Evolutionary conservation across 116 monocot species (phyloP).

Genomic region (Trichopus zeylanicus): DNA sequence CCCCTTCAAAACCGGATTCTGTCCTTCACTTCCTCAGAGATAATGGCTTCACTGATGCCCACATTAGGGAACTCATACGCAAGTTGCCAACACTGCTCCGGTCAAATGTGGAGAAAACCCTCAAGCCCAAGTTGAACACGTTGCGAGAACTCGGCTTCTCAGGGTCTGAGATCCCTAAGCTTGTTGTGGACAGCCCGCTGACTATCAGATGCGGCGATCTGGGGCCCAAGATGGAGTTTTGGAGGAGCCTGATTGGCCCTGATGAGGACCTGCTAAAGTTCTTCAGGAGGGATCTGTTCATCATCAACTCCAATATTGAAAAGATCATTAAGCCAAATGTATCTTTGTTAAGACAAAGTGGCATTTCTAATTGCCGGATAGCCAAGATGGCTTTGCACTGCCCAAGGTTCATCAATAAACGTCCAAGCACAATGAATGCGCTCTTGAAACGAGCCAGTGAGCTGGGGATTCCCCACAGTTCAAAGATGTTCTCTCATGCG

Average conservation of each 20-base stretch:
- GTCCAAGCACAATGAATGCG: neutral
- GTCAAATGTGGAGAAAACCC: conserved; percentile 6
- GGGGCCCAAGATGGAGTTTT: neutral
- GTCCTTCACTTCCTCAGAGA: conserved; percentile 12
- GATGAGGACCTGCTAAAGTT: neutral
- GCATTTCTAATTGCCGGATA: neutral
- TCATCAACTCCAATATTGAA: neutral
- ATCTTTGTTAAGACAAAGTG: neutral
- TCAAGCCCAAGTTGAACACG: conserved; percentile 7
- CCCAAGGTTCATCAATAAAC: neutral
- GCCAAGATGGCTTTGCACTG: neutral
- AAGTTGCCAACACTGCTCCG: conserved; percentile 5
- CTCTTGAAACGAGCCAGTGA: neutral
- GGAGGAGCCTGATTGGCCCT: neutral
- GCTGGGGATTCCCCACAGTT: neutral
- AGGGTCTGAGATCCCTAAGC: neutral
- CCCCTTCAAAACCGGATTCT: conserved; percentile 11
- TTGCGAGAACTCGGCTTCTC: neutral
- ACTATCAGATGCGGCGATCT: neutral
- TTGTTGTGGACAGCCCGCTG: neutral
- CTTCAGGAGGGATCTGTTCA: neutral
- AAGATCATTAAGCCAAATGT: neutral
- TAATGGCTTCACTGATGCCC: conserved; percentile 6
- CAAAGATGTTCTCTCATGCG: neutral
- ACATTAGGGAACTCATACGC: neutral